These are phyloP conservation scores for Hordeum vulgare DNA, from an alignment of 176 grass and related monocot genomes.

Conservation along the genomic window DNA sequence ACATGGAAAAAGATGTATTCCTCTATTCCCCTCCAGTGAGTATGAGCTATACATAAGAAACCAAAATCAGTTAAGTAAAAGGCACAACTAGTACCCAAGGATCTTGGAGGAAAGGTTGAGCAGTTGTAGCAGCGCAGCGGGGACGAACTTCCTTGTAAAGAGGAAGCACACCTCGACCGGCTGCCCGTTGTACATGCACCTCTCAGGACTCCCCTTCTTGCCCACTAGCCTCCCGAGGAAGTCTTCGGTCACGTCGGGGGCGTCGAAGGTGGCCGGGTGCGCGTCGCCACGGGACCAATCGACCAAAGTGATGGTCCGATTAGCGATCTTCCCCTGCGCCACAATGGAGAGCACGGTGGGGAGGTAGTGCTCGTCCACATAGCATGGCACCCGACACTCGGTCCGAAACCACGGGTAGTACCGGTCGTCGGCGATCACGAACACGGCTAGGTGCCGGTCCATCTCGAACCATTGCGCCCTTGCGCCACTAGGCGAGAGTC, in stretches of 20 bases:
- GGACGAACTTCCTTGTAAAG: conserved; percentile 63
- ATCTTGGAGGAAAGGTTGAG: conserved; percentile 24
- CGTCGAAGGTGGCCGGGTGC: conserved; percentile 63
- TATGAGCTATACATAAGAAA: not conserved
- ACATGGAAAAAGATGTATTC: not conserved
- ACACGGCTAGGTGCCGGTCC: conserved; percentile 15
- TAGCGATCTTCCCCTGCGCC: conserved; percentile 12
- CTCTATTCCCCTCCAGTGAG: not conserved
- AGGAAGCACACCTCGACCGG: conserved; percentile 39
- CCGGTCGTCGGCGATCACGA: conserved; percentile 24
- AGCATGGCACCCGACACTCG: conserved; percentile 43
- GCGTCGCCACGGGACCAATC: conserved; percentile 70
- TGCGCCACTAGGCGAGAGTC: conserved; percentile 28
- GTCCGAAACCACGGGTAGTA: conserved; percentile 56
- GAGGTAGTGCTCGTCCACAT: conserved; percentile 73
- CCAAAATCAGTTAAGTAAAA: not conserved
- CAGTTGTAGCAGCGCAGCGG: conserved; percentile 29
- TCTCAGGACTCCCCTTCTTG: not conserved
- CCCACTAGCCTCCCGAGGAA: not conserved
- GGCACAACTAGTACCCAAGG: conserved; percentile 19
- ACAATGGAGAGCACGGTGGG: conserved; percentile 42
- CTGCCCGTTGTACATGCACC: conserved; percentile 44
- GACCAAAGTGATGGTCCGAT: conserved; percentile 49
- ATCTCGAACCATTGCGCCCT: conserved; percentile 85
- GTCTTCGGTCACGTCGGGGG: conserved; percentile 20